Evolutionary conservation across 1,284 basidiomycete species (phyloP).

Genomic region (Trichosporon coremiiforme): DNA sequence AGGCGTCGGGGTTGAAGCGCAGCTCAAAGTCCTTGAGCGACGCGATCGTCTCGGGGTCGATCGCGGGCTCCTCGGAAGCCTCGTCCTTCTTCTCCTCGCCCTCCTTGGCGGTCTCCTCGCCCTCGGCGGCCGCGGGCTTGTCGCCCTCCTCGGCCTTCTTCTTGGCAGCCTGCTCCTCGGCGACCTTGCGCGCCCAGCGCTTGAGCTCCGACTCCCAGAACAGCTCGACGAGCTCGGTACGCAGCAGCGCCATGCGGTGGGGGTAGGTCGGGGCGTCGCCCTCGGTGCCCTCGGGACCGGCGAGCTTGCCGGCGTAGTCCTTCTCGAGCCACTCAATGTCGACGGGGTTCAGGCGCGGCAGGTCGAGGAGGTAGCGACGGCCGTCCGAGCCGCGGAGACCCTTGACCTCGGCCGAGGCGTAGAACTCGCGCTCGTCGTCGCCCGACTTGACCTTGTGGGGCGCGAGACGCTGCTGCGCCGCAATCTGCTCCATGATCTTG

Average conservation of each 20-base stretch:
- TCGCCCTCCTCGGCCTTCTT: slow-evolving; percentile 35
- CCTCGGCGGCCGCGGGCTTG: slow-evolving; percentile 28
- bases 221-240: slow-evolving; percentile 62
- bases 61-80: slow-evolving; percentile 25
- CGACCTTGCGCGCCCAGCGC: slow-evolving; percentile 59
- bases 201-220: slow-evolving; percentile 62
- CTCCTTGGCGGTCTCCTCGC: slow-evolving; percentile 32
- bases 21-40: slow-evolving; percentile 59
- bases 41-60: slow-evolving; percentile 34
- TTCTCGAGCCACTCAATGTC: slow-evolving; percentile 63
- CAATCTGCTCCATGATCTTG: slow-evolving; percentile 60
- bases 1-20: slow-evolving; percentile 64
- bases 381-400: slow-evolving; percentile 63
- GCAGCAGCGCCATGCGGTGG: slow-evolving; percentile 62
- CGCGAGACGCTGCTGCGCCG: slow-evolving; percentile 59
- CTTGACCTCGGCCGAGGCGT: slow-evolving; percentile 63
- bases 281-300: slow-evolving; percentile 35
- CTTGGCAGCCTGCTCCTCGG: slow-evolving; percentile 48
- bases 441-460: slow-evolving; percentile 60
- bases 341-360: slow-evolving; percentile 61
- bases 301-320: slow-evolving; percentile 54
- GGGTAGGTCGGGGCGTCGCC: slow-evolving; percentile 57
- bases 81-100: slow-evolving; percentile 26
- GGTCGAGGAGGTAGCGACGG: slow-evolving; percentile 62
- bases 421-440: slow-evolving; percentile 58